A percentile compares a stretch with the other conserved stretches of the same genome.
Evolutionary conservation across 1,139 yeast genomes (phyloP).

Genomic region (Debaryomycetaceae sp.): DNA sequence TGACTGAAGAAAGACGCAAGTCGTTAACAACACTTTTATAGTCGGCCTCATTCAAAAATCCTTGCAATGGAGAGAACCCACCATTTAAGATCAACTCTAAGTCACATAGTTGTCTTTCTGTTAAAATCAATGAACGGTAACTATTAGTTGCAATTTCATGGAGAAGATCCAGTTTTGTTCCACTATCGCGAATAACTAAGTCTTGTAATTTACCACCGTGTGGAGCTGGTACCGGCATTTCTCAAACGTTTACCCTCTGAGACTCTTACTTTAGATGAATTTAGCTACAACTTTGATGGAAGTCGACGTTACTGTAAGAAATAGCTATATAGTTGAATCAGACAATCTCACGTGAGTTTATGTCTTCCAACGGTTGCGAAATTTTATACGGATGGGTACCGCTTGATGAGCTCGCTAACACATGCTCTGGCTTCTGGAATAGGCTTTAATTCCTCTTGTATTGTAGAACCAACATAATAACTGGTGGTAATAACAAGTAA

Average conservation of each 20-base stretch:
- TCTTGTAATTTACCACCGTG: slow-evolving; percentile 92
- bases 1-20: slow-evolving; percentile 60
- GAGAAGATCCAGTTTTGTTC: slow-evolving; percentile 53
- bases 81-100: slow-evolving; percentile 88
- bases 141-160: slow-evolving; percentile 48
- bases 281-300: neutral
- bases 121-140: slow-evolving; percentile 55
- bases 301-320: neutral
- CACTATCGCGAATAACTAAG: slow-evolving; percentile 75
- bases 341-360: slow-evolving; percentile 23
- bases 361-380: slow-evolving; percentile 1
- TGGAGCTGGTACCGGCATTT: slow-evolving; percentile 70
- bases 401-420: no score
- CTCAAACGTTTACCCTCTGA: no score
- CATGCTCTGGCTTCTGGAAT: no score
- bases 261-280: neutral
- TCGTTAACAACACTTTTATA: slow-evolving; percentile 76
- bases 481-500: no score
- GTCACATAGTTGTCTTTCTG: slow-evolving; percentile 91
- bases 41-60: slow-evolving; percentile 79
- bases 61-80: slow-evolving; percentile 90
- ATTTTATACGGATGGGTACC: no score
- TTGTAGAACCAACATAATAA: no score
- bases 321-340: slow-evolving; percentile 8
- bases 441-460: no score